Evolutionary conservation across 2,329 filamentous ascomycete species (phyloP), one percentile per base, ranked within the genome.

Genomic region (Microcyclospora tardicrescens): DNA sequence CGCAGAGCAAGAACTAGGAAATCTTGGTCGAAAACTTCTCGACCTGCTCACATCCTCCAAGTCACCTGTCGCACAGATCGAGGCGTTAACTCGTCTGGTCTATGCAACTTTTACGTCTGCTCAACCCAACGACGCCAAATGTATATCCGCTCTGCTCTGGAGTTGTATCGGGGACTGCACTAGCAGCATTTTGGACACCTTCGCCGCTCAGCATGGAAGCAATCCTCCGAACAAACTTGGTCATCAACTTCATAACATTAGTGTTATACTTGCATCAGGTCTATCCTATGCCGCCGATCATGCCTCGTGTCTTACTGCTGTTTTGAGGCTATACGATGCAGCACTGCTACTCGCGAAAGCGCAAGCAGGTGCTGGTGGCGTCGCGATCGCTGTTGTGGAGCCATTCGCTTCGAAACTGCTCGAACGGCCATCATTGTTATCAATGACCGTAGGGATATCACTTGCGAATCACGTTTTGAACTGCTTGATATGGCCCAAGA

Each of bases 161-260:
- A 34, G 14, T 8, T 34, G 30, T 24, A 27, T 40, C 3, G 40
- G 40, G 12, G 14, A 35, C 12, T 16, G 16, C 30, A 33, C 41
- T 8, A 34, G 15, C 3, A 14, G 8, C 4, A 16, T 43, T 28
- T 33, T 38, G 31, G 29, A 32, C 13, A 10, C 5, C 2, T 31
- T 9, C 14, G n/a, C 16, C 12, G 10, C 10, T 6, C 8, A 6
- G n/a, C 11, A 11, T 10, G 33, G 36, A 15, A 33, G 27, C 16
- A 38, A 29, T 14, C 37, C 36, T 6, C 38, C 45, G 10, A 36
- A 47, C 12, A 27, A 10, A 16, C 24, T 46, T 12, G 75, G 80
- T 11, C 73, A 76, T 10, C 78, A 84, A 40, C 86, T 84, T 46
- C 77, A 81, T 8, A 75, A 81, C 37, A 63, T 81, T 16, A 68